Base-by-base conservation (phyloP, 2,329 filamentous ascomycete species). In the Colletotrichum spinosum region DNA sequence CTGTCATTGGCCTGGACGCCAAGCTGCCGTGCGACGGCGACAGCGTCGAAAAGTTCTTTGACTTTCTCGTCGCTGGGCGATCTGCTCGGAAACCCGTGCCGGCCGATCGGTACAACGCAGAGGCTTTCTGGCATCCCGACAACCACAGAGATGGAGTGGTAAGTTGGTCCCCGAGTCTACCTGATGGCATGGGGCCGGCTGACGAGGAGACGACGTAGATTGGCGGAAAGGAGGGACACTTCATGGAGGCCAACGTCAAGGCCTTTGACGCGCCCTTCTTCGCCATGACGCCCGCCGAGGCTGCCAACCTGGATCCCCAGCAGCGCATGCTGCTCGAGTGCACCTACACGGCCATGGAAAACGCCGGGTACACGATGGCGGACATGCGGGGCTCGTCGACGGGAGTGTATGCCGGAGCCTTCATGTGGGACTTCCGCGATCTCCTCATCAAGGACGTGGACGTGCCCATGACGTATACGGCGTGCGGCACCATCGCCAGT, bases 331-430 rank as follows among this genome's bases (percentile, higher is more conserved):
- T 71, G 34, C 65, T 76, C 2, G 73, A 75, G 57, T 50, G 69
- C 38, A 70, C 70, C 7, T 73, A 71, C 48, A 71, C 75, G 49
- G 65, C 71, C 7, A 67, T 75, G 39, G 72, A 76, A 44, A 71
- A 71, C 63, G 70, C 69, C 4, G 70, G 70, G 8, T 57, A 63
- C 11, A 52, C 65, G 54, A 53, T 60, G 52, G 11, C 50, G n/a
- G 11, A 54, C 41, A 33, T 67, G 35, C 10, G 39, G 34, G 60
- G 52, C 72, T 76, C 61, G 51, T 70, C 78, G 11, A 77, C 79
- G 1, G 76, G 71, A 3, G 78, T 81, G 6, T 81, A 76, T 17
- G 74, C 76, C 2, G 77, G 75, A 2, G 69, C 68, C 1, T 78
- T 57, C 34, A 49, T 33, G 37, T 37, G 15, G 6, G 80, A 82